Evolutionary conservation across 176 grass and related monocot genomes (phyloP).

Genomic region (Alloteropsis semialata): DNA sequence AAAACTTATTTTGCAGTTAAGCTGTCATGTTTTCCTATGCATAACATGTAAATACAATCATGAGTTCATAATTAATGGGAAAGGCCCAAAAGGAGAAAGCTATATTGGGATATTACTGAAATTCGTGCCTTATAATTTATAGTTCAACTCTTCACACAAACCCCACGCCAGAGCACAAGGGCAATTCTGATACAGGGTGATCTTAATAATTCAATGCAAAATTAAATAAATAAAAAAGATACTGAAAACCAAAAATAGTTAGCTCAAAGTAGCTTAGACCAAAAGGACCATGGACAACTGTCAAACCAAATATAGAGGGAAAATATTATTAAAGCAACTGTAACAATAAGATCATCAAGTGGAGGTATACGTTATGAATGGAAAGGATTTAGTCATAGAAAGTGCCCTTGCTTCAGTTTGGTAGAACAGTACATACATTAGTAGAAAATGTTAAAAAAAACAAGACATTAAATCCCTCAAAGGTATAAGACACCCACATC

Average conservation of each 20-base stretch:
- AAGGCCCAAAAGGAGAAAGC: not conserved
- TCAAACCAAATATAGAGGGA: not conserved
- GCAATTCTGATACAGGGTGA: not conserved
- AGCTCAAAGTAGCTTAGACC: not conserved
- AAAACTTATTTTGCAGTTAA: slow-evolving; percentile 8
- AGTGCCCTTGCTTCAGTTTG: not conserved
- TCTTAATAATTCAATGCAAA: not conserved
- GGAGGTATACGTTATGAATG: not conserved
- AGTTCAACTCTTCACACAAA: not conserved
- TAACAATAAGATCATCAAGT: no score
- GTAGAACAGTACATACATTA: not conserved
- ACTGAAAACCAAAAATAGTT: not conserved
- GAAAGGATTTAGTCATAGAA: not conserved
- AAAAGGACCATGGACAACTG: not conserved
- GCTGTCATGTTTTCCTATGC: not conserved
- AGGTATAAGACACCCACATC: slow-evolving; percentile 9
- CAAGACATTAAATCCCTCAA: no score
- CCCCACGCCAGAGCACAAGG: not conserved
- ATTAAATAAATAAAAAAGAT: not conserved
- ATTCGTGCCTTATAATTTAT: not conserved
- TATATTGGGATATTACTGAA: not conserved
- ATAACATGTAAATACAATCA: not conserved
- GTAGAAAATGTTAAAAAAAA: not conserved
- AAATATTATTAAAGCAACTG: not conserved
- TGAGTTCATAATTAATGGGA: not conserved